Percentiles rank a stretch among this genome's conserved stretches.
phyloP scores from a whole-genome alignment of 176 grass and related monocot species.

The Bromus sterilis region DNA sequence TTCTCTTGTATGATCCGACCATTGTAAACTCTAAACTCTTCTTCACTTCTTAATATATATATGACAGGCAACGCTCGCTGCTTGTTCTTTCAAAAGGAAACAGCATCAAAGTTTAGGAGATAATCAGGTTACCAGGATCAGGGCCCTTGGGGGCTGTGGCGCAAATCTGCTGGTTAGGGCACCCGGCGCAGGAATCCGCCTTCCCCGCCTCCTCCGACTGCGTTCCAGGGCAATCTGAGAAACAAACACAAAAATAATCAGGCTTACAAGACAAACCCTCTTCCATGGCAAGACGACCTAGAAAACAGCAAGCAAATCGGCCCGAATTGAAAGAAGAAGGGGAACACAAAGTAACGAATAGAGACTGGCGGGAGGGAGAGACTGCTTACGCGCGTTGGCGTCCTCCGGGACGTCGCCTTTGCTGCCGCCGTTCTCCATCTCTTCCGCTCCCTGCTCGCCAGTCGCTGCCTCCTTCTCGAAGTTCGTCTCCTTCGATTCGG shows the following conservation, averaged over 20 bases:
- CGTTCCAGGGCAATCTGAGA: slow-evolving; percentile 78
- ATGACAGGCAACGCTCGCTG: too few relatives aligned
- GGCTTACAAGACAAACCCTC: neutral
- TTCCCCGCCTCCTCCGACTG: slow-evolving; percentile 83
- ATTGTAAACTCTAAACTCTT: too few relatives aligned
- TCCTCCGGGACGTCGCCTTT: slow-evolving; percentile 62
- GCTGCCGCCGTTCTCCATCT: slow-evolving; percentile 28
- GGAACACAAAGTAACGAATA: neutral
- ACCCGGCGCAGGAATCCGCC: slow-evolving; percentile 70
- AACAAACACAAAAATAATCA: neutral
- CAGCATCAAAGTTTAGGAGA: neutral
- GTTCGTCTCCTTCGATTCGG: neutral
- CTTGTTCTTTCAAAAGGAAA: too few relatives aligned
- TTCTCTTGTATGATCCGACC: too few relatives aligned
- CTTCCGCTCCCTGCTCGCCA: neutral
- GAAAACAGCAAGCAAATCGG: neutral
- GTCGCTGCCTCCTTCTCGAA: neutral
- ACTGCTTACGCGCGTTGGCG: slow-evolving; percentile 77
- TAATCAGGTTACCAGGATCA: slow-evolving; percentile 56
- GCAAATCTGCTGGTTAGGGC: slow-evolving; percentile 91
- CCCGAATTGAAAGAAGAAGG: neutral
- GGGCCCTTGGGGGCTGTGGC: slow-evolving; percentile 85
- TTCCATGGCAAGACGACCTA: neutral
- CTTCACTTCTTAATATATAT: too few relatives aligned
- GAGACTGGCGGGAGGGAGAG: neutral